Evolutionary conservation across 1,284 basidiomycete genomes (phyloP), one percentile per base, ranked within the genome.

Genomic region (Neonothopanus nambi): DNA sequence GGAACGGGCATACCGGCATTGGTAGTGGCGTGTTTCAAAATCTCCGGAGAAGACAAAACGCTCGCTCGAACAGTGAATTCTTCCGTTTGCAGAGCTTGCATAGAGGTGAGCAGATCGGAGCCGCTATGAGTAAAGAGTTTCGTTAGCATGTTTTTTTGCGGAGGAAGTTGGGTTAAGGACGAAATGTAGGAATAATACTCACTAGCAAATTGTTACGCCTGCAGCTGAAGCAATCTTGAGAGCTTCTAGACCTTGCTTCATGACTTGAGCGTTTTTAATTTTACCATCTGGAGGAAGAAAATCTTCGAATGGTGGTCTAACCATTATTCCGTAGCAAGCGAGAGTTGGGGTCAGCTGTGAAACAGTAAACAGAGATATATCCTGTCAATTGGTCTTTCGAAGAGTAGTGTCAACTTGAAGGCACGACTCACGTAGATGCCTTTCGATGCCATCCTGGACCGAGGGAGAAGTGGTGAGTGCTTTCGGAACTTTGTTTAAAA

Each of bases 271-370:
- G 45, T 75, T 76, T 65, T 78, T 77, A 42, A 64, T 62, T 55
- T 74, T 68, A 4, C 71, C 69, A 20, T 68, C 67, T 0, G 68
- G 67, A 3, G 71, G 66, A 3, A 79, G 66, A 46, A 74, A 74
- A 45, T 71, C 65, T 48, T 76, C 73, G 54, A 73, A 78, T 0
- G 76, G 76, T 7, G 71, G 67, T 3, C 74, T 66, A 9, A 70
- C 65, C 71, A 77, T 76, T 57, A 74, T 73, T 11, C 73, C 73
- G 56, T 76, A 73, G 58, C 72, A 67, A n/a, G 68, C 66, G 7
- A 78, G 64, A 0, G 78, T 80, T 5, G 78, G 78, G 0, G 77
- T 79, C 6, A 76, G 64, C 61, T 64, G 33, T 37, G 11, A 18
- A 20, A 5, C 40, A 15, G 13, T 30, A 47, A 1, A 18, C 20